Conservation (phyloP, 768 basidiomycete species). For the Tricholoma sp. region DNA sequence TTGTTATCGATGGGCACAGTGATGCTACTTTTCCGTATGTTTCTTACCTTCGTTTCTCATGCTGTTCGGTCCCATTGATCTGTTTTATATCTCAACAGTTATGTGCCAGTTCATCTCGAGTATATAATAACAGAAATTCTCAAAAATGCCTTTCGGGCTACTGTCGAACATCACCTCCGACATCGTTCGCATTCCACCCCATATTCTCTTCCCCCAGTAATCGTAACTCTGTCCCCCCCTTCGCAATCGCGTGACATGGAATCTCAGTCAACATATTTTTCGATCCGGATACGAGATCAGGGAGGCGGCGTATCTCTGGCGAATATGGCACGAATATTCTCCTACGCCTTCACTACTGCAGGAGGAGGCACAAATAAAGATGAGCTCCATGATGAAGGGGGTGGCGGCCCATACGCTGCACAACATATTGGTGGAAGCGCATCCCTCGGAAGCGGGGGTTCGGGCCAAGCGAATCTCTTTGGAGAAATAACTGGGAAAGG, state of each 20-base stretch:
- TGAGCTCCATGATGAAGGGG: conserved; percentile 35
- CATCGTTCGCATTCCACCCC: conserved; percentile 29
- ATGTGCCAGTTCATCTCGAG: conserved; percentile 86
- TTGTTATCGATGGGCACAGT: conserved; percentile 65
- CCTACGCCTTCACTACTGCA: conserved; percentile 89
- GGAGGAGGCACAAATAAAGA: conserved; percentile 38
- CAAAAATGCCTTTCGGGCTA: conserved; percentile 89
- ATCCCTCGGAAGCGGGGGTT: conserved; percentile 41
- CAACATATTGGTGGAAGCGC: conserved; percentile 73
- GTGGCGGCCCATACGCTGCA: conserved; percentile 72
- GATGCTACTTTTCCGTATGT: conserved; percentile 78
- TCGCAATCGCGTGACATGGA: conserved; percentile 24
- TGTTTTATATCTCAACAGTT: conserved; percentile 28
- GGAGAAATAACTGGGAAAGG: conserved; percentile 75
- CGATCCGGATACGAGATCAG: conserved; percentile 77
- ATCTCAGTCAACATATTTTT: conserved; percentile 47
- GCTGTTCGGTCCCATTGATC: conserved; percentile 4
- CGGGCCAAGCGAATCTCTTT: conserved; percentile 54
- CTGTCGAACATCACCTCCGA: conserved; percentile 67
- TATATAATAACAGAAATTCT: conserved; percentile 89
- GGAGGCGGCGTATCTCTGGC: conserved; percentile 78
- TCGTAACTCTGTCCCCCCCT: conserved; percentile 65
- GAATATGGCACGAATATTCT: conserved; percentile 78
- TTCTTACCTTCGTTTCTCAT: background rate
- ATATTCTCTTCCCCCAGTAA: conserved; percentile 51